Evolutionary conservation across 371 early-diverging fungal genomes (phyloP).

Genomic region (Haplosporangium sp.): DNA sequence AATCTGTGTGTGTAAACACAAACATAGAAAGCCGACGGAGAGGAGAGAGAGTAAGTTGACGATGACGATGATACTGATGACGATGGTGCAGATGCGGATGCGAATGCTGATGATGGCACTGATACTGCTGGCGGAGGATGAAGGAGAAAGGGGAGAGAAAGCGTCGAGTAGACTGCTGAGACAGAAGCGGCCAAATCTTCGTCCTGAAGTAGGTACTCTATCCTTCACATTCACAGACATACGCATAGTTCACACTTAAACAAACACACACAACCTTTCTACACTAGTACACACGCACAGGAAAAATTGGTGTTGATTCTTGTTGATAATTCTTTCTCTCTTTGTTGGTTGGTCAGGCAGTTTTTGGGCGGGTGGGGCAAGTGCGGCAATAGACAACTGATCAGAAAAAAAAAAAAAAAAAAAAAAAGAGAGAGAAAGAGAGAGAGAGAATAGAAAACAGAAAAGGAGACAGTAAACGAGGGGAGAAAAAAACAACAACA

Average conservation of each 20-base stretch:
- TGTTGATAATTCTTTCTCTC: neutral
- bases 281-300: no score
- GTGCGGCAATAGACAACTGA: neutral
- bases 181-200: conserved; percentile 7
- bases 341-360: neutral
- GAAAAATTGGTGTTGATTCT: no score
- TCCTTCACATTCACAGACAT: neutral
- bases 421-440: neutral
- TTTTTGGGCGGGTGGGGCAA: neutral
- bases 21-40: no score
- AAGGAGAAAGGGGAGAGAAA: neutral
- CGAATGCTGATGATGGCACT: neutral
- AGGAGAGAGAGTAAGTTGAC: no score
- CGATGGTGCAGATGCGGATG: no score
- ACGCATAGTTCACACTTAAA: neutral
- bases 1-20: no score
- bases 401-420: neutral
- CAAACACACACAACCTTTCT: neutral
- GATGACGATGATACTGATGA: no score
- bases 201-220: no score
- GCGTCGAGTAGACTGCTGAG: neutral
- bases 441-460: neutral
- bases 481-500: neutral
- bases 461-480: neutral
- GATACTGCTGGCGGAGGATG: no score